These are phyloP conservation scores for Torulaspora indica DNA, from an alignment of 805 yeast species.

Conservation along the genomic window DNA sequence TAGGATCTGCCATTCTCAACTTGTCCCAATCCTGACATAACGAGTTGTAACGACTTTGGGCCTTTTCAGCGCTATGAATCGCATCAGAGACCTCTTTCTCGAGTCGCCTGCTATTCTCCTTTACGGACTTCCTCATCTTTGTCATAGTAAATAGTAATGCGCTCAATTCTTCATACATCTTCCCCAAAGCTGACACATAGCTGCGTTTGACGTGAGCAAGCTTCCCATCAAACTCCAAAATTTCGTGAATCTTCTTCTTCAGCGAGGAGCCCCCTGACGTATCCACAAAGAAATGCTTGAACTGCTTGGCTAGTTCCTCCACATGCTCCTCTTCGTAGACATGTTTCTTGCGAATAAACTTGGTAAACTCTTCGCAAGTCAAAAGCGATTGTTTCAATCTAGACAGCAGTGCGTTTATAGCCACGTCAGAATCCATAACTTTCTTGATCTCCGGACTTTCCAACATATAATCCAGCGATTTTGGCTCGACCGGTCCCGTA, in stretches of 20 bases:
- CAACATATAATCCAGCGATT: constrained; percentile 30
- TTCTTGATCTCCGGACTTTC: constrained; percentile 48
- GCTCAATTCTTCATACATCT: constrained; percentile 78
- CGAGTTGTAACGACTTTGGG: constrained; percentile 69
- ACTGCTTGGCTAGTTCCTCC: constrained; percentile 66
- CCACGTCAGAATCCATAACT: constrained; percentile 64
- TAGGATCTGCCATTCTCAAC: constrained; percentile 73
- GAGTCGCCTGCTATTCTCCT: constrained; percentile 74
- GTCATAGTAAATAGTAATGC: constrained; percentile 68
- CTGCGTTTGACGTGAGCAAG: constrained; percentile 65
- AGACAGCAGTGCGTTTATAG: constrained; percentile 65
- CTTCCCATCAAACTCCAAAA: constrained; percentile 75
- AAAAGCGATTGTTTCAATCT: constrained; percentile 74
- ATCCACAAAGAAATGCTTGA: constrained; percentile 42
- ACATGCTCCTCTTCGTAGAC: constrained; percentile 73
- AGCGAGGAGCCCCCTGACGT: constrained; percentile 44
- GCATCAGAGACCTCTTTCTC: constrained; percentile 86
- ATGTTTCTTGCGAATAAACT: constrained; percentile 73
- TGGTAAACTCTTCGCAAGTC: constrained; percentile 81
- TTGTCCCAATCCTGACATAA: constrained; percentile 84
- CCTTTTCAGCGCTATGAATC: constrained; percentile 80
- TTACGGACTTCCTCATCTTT: constrained; percentile 65
- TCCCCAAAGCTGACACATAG: constrained; percentile 71
- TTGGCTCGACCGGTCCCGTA: neutral
- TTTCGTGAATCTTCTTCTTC: constrained; percentile 56